Percentiles rank a stretch among this genome's conserved stretches.
Evolutionary conservation across 495 filamentous ascomycete genomes (phyloP).

Genomic region (Neurospora tetrasperma): DNA sequence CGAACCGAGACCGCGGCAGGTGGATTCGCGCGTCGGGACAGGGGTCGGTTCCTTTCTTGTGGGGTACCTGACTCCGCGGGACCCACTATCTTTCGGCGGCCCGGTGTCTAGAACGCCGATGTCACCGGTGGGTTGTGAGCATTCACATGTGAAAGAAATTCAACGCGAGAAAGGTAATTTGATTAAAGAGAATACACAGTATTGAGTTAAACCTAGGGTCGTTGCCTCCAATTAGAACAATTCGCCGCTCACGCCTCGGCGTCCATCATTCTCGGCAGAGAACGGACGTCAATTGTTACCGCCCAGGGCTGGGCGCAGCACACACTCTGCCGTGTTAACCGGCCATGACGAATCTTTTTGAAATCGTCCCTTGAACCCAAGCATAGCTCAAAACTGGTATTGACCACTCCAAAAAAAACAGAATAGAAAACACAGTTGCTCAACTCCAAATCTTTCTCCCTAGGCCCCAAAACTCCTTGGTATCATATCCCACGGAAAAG

Average conservation of each 20-base stretch:
- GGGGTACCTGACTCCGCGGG: background rate
- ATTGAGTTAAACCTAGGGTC: background rate
- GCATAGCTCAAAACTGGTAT: background rate
- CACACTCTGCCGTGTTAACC: background rate
- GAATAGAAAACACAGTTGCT: background rate
- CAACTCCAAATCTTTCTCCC: background rate
- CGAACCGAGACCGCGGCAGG: background rate
- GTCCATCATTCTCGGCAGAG: background rate
- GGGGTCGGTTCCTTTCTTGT: background rate
- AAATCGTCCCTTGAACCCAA: background rate
- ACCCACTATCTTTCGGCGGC: background rate
- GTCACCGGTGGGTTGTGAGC: background rate
- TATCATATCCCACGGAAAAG: background rate
- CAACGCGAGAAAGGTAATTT: background rate
- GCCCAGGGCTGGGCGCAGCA: background rate
- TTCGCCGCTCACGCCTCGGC: background rate
- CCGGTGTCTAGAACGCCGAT: background rate
- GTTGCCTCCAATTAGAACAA: background rate
- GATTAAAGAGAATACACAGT: background rate
- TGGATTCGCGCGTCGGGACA: background rate
- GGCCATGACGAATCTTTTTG: background rate
- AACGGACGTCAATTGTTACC: background rate
- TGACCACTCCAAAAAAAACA: background rate
- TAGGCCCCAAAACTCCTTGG: background rate
- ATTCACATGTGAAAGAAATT: background rate